Conservation (phyloP, 495 filamentous ascomycete genomes). For the Lepraria neglecta region DNA sequence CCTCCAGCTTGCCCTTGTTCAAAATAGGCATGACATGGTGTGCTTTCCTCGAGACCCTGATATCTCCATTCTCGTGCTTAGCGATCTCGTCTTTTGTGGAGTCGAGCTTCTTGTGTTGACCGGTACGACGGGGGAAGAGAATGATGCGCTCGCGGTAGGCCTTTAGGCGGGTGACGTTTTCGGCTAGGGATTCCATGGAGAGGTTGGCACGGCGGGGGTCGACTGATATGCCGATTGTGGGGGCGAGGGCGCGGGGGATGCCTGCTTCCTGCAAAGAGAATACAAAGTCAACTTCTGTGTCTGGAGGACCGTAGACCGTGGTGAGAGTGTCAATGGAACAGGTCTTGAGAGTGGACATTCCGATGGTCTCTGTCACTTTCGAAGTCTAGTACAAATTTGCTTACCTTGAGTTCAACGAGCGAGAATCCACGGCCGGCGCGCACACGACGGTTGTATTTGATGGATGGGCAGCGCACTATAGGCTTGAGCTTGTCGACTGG, state of each 20-base stretch:
- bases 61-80: conserved; percentile 55
- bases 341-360: not conserved
- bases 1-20: conserved; percentile 44
- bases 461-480: conserved; percentile 84
- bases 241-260: conserved; percentile 88
- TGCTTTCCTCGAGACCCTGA: conserved; percentile 48
- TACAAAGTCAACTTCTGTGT: too few species aligned
- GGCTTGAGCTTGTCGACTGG: conserved; percentile 96
- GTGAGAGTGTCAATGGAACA: conserved; percentile 6
- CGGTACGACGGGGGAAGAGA: conserved; percentile 92
- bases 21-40: conserved; percentile 61
- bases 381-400: conserved; percentile 11
- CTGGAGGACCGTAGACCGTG: not conserved
- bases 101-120: conserved; percentile 86
- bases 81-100: conserved; percentile 80
- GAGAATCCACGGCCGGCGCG: conserved; percentile 96
- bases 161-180: conserved; percentile 93
- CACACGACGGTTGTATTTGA: conserved; percentile 99
- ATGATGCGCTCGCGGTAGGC: conserved; percentile 92
- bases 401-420: conserved; percentile 93
- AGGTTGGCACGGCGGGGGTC: conserved; percentile 95
- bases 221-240: conserved; percentile 93
- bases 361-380: too few species aligned
- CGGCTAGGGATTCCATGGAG: conserved; percentile 82
- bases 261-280: conserved; percentile 66